Evolutionary conservation across 306 rosid genomes (phyloP).

Genomic region (Cicer pinnatifidum): DNA sequence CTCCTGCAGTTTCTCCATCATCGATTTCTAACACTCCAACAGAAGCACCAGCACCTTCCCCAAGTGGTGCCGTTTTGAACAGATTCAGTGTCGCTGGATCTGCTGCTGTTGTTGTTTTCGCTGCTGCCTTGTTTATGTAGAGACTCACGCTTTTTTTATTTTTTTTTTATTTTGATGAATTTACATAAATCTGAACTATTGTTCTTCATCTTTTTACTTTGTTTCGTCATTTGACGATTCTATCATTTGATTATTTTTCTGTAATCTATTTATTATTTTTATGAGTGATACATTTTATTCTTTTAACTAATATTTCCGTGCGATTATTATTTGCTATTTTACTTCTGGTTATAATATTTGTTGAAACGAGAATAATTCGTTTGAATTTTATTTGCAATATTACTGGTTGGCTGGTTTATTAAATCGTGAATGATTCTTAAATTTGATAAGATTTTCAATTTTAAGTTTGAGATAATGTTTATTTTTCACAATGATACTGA

Average conservation of each 20-base stretch:
- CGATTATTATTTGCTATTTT: background rate
- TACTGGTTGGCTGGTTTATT: no score
- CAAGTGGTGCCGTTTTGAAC: constrained; percentile 43
- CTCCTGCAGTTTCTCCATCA: constrained; percentile 47
- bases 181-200: background rate
- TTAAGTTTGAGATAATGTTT: no score
- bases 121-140: constrained; percentile 45
- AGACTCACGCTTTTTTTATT: background rate
- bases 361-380: no score
- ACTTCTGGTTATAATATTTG: no score
- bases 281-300: constrained; percentile 30
- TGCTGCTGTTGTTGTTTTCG: constrained; percentile 27
- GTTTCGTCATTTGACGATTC: constrained; percentile 21
- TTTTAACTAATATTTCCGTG: background rate
- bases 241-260: constrained; percentile 42
- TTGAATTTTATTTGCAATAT: no score
- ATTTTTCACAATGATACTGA: no score
- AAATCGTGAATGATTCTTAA: no score
- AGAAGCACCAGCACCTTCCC: constrained; percentile 34
- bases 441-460: no score
- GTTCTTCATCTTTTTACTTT: constrained; percentile 15
- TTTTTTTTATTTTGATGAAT: background rate
- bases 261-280: constrained; percentile 17
- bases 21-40: constrained; percentile 43
- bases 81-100: constrained; percentile 47